Evolutionary conservation across 495 filamentous ascomycete genomes (phyloP).

Genomic region (Hypoxylon trugodes): DNA sequence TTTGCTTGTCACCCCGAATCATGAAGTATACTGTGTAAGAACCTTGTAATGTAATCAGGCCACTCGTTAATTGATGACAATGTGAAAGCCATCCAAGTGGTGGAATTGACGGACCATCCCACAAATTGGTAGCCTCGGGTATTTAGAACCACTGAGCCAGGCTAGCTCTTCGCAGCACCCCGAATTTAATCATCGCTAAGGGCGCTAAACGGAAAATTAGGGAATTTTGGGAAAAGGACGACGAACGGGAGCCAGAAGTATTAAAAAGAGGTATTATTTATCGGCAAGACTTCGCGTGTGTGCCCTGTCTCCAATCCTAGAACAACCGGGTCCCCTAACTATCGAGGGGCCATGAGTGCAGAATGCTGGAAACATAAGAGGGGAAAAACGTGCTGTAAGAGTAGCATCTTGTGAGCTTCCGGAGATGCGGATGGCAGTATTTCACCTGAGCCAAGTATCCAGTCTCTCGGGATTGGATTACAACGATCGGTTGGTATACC

Average conservation of each 20-base stretch:
- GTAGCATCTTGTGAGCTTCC: constrained; percentile 1
- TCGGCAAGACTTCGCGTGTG: constrained; percentile 10
- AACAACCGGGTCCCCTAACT: constrained; percentile 19
- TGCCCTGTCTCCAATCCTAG: constrained; percentile 8
- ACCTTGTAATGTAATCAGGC: constrained; percentile 38
- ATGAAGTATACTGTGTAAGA: constrained; percentile 35
- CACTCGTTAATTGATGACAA: constrained; percentile 39
- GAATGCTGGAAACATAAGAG: constrained; percentile 1
- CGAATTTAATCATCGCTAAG: constrained; percentile 40
- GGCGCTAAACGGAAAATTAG: constrained; percentile 34
- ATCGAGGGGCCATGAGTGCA: not conserved
- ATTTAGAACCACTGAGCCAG: constrained; percentile 37
- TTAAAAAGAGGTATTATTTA: constrained; percentile 22
- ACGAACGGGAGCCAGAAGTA: constrained; percentile 12
- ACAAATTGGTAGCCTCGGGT: constrained; percentile 40
- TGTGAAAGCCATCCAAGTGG: constrained; percentile 27
- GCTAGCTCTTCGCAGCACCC: constrained; percentile 26
- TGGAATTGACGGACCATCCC: constrained; percentile 32
- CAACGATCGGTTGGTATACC: constrained; percentile 17
- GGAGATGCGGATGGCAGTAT: constrained; percentile 15
- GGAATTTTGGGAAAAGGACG: constrained; percentile 9
- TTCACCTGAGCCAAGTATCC: constrained; percentile 20
- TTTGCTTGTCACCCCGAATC: constrained; percentile 23
- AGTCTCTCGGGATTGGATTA: constrained; percentile 26
- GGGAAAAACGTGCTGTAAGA: not conserved